phyloP scores from a whole-genome alignment of 2,329 filamentous ascomycete species.

The Diaporthe sp. region DNA sequence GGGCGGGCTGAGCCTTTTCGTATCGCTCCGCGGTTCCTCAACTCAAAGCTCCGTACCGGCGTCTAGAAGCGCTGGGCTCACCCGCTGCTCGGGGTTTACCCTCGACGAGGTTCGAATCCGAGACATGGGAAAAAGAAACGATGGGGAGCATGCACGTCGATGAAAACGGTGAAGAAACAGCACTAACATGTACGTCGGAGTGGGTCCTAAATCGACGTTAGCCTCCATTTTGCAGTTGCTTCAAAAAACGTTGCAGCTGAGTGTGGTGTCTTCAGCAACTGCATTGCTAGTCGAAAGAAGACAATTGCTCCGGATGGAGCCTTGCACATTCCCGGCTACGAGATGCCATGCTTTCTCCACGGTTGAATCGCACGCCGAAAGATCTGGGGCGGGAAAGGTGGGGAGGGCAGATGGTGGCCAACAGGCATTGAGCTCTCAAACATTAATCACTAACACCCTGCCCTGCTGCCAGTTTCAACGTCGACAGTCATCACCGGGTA shows the following conservation, averaged over 20 bases:
- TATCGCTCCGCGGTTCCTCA: neutral
- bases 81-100: conserved; percentile 22
- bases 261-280: conserved; percentile 28
- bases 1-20: neutral
- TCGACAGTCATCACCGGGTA: neutral
- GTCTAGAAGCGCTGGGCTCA: conserved; percentile 20
- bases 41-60: conserved; percentile 5
- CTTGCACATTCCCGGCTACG: conserved; percentile 17
- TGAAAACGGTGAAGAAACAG: conserved; percentile 35
- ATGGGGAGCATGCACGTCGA: conserved; percentile 26
- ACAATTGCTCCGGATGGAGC: conserved; percentile 13
- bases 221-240: conserved; percentile 36
- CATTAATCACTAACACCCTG: neutral
- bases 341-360: conserved; percentile 35
- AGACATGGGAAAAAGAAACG: conserved; percentile 33
- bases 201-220: conserved; percentile 37
- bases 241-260: conserved; percentile 30
- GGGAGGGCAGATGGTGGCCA: neutral
- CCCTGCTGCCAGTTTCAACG: neutral
- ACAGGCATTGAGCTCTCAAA: conserved; percentile 7
- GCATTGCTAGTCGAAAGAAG: conserved; percentile 22
- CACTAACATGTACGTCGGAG: conserved; percentile 40
- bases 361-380: conserved; percentile 18
- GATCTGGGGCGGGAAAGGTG: neutral
- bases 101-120: conserved; percentile 35